Evolutionary conservation across 116 monocot genomes (phyloP).

Genomic region (Cymodocea nodosa): DNA sequence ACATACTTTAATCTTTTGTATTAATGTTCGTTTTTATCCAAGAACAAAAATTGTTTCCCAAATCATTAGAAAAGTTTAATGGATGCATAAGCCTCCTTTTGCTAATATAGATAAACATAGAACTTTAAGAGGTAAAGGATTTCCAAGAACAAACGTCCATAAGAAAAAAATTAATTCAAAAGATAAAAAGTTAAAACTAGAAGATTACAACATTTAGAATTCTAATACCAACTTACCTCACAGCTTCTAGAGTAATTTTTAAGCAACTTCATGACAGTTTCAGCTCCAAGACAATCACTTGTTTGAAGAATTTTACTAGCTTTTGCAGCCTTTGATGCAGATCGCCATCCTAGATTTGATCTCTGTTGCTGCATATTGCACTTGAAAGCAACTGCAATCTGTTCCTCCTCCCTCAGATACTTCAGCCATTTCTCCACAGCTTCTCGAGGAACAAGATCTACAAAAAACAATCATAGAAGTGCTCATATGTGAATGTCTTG

Average conservation of each 20-base stretch:
- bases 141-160: too few relatives aligned
- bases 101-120: too few relatives aligned
- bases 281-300: background rate
- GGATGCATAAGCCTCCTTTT: too few relatives aligned
- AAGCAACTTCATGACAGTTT: conserved; percentile 48
- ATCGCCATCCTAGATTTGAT: background rate
- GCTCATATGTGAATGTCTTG: too few relatives aligned
- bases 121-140: too few relatives aligned
- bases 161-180: too few relatives aligned
- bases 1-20: too few relatives aligned
- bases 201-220: too few relatives aligned
- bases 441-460: conserved; percentile 87
- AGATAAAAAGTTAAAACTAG: too few relatives aligned
- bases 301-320: background rate
- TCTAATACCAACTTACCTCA: conserved; percentile 40
- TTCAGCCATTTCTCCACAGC: conserved; percentile 90
- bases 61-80: too few relatives aligned
- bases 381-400: conserved; percentile 89
- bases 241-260: conserved; percentile 91
- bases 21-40: too few relatives aligned
- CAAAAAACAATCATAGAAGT: background rate
- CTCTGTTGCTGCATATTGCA: conserved; percentile 23
- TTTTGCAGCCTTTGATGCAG: background rate
- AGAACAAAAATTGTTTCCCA: too few relatives aligned
- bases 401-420: conserved; percentile 81